Percentiles rank a stretch among this genome's conserved stretches.
Conservation (phyloP, 2,329 filamentous ascomycete species). For the Passalora sequoiae region DNA sequence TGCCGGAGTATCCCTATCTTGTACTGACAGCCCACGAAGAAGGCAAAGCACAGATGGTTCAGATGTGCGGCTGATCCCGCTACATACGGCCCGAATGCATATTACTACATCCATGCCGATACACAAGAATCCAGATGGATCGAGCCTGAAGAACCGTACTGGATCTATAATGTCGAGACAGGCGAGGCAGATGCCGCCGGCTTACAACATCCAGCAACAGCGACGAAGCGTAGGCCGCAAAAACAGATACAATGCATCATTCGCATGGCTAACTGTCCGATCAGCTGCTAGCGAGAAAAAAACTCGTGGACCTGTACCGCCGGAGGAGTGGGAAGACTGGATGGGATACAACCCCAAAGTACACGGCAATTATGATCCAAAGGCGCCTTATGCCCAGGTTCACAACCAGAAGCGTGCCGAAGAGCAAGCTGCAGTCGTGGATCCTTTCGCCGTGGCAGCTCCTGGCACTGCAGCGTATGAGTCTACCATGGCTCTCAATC, state of each 20-base stretch:
- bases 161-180: constrained; percentile 26
- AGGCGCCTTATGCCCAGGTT: constrained; percentile 75
- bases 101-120: constrained; percentile 29
- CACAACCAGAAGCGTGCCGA: constrained; percentile 33
- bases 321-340: constrained; percentile 7
- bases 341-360: constrained; percentile 89
- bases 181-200: constrained; percentile 23
- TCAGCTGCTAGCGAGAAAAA: constrained; percentile 8
- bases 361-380: constrained; percentile 93
- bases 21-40: constrained; percentile 6
- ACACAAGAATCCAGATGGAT: constrained; percentile 25
- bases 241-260: not conserved
- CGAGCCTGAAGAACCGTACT: constrained; percentile 31
- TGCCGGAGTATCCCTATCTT: no score
- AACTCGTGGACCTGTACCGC: not conserved
- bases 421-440: constrained; percentile 18
- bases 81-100: constrained; percentile 12
- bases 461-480: constrained; percentile 47
- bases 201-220: constrained; percentile 21
- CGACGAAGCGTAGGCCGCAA: constrained; percentile 3
- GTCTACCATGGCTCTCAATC: constrained; percentile 76
- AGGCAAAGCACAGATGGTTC: constrained; percentile 18
- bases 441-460: constrained; percentile 34
- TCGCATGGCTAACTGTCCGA: not conserved
- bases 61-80: constrained; percentile 14